A percentile compares a stretch with the other conserved stretches of the same genome.
Evolutionary conservation across 140 eudicot genomes (phyloP).

Genomic region (Stevia rebaudiana): DNA sequence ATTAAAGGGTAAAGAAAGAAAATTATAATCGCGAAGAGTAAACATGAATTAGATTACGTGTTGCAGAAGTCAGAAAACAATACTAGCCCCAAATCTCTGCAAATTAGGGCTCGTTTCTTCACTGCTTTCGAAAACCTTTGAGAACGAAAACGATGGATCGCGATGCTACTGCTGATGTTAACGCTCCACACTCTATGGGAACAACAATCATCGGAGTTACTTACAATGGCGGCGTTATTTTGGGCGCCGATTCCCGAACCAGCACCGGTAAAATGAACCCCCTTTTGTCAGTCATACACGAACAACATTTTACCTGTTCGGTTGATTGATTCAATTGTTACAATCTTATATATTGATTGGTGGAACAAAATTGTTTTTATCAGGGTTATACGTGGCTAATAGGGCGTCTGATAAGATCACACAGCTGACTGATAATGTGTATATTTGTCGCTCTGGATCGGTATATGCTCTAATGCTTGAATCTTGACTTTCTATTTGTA

Average conservation of each 20-base stretch:
- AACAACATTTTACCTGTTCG: not conserved
- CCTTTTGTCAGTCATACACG: slow-evolving; percentile 3
- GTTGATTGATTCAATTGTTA: not conserved
- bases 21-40: too few species aligned
- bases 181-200: slow-evolving; percentile 71
- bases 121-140: not conserved
- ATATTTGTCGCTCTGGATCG: slow-evolving; percentile 94
- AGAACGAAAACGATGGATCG: slow-evolving; percentile 32
- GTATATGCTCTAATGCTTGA: slow-evolving; percentile 30
- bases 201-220: slow-evolving; percentile 83
- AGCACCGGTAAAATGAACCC: slow-evolving; percentile 50
- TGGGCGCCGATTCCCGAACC: slow-evolving; percentile 82
- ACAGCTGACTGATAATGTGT: slow-evolving; percentile 88
- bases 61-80: slow-evolving; percentile 22
- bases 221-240: slow-evolving; percentile 70
- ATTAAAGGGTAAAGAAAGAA: not conserved
- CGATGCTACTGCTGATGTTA: slow-evolving; percentile 34
- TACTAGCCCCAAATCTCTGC: not conserved
- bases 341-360: not conserved
- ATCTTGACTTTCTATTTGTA: not conserved
- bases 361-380: slow-evolving; percentile 2
- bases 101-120: slow-evolving; percentile 20
- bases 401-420: slow-evolving; percentile 93
- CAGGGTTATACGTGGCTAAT: slow-evolving; percentile 93
- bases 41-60: not conserved